Percentiles rank a stretch among this genome's conserved stretches.
Conservation (phyloP, 2,329 filamentous ascomycete genomes). For the Colletotrichum sp. region DNA sequence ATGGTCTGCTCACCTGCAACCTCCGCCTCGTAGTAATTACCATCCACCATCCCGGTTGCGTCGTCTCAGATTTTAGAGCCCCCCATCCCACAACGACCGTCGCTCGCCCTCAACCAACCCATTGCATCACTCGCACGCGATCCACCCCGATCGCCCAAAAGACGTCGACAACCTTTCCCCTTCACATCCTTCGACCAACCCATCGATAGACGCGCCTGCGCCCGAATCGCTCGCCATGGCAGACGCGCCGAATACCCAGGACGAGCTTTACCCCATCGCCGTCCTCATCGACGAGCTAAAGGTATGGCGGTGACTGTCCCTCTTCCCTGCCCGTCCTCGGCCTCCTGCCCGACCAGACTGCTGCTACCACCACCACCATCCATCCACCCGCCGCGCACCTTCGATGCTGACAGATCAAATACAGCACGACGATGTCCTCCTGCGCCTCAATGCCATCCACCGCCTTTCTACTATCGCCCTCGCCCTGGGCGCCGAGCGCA, state of each 20-base stretch:
- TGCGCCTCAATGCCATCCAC: conserved; percentile 98
- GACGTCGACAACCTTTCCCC: conserved; percentile 9
- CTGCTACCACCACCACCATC: conserved; percentile 7
- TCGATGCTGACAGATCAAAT: conserved; percentile 29
- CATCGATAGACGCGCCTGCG: conserved; percentile 33
- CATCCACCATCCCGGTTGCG: conserved; percentile 17
- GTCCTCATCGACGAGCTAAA: conserved; percentile 99
- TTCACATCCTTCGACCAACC: conserved; percentile 3
- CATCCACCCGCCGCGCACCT: conserved; percentile 21
- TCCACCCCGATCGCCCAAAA: conserved; percentile 26
- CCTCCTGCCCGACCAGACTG: not conserved
- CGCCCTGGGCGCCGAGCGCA: conserved; percentile 93
- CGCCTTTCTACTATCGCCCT: conserved; percentile 97
- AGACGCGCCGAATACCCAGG: conserved; percentile 86
- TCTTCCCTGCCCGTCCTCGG: not conserved
- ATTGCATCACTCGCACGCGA: conserved; percentile 35
- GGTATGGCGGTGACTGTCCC: conserved; percentile 58
- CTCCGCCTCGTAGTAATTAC: conserved; percentile 7
- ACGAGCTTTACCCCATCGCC: conserved; percentile 99
- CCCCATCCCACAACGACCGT: conserved; percentile 21
- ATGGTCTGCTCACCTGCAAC: conserved; percentile 16
- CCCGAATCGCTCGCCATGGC: conserved; percentile 71
- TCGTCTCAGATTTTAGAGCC: conserved; percentile 23
- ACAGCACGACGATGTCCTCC: conserved; percentile 97
- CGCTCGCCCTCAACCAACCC: conserved; percentile 20